Evolutionary conservation across 345 rosid species (phyloP).

Genomic region (Citrus glauca): DNA sequence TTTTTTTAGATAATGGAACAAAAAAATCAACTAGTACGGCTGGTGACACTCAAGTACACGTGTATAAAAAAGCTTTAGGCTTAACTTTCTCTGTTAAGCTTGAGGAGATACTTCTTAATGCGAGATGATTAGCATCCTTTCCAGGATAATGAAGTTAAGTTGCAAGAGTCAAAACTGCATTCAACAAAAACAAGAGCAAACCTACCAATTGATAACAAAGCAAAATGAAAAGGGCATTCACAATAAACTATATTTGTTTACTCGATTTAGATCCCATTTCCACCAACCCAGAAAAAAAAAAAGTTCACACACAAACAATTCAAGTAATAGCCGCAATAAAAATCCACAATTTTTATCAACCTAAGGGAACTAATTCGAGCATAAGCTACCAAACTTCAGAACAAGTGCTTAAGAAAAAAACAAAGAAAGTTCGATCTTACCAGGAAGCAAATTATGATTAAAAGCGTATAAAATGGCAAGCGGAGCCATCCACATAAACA

Average conservation of each 20-base stretch:
- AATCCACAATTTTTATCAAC: neutral
- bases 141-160: neutral
- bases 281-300: neutral
- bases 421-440: constrained; percentile 30
- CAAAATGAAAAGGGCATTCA: neutral
- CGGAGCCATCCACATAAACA: constrained; percentile 88
- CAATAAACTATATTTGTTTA: neutral
- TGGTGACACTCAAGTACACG: neutral
- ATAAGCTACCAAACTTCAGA: neutral
- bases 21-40: neutral
- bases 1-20: too few species aligned
- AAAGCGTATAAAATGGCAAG: constrained; percentile 64
- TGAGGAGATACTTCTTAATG: neutral
- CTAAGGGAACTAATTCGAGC: neutral
- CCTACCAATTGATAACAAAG: neutral
- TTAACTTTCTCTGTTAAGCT: neutral
- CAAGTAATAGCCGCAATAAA: neutral
- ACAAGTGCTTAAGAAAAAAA: neutral
- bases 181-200: neutral
- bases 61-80: neutral
- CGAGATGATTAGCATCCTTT: neutral
- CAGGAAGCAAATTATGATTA: constrained; percentile 68
- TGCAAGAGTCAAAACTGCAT: neutral
- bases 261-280: neutral
- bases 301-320: neutral